Percentiles rank a stretch among this genome's conserved stretches.
These are phyloP conservation scores for Colletotrichum lentis DNA, from an alignment of 2,329 filamentous ascomycete species.

Conservation along the genomic window DNA sequence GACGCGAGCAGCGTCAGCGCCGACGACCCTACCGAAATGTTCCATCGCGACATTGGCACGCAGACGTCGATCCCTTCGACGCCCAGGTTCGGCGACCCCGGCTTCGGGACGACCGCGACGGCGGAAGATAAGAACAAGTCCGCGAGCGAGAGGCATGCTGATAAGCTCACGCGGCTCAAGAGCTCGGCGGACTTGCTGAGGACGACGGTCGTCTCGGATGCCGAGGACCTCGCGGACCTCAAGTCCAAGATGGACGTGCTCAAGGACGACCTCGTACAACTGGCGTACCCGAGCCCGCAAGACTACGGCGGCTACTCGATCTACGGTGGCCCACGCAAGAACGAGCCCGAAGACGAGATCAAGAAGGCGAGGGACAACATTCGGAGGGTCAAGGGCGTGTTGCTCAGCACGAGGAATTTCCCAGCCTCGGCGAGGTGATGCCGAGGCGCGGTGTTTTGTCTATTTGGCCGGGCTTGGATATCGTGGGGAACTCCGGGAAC, in stretches of 20 bases:
- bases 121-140: conserved; percentile 8
- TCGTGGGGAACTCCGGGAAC: neutral
- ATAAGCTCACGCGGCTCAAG: conserved; percentile 54
- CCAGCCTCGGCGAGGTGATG: conserved; percentile 55
- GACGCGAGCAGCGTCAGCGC: conserved; percentile 51
- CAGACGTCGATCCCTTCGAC: conserved; percentile 66
- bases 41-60: conserved; percentile 81
- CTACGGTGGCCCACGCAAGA: conserved; percentile 54
- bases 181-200: conserved; percentile 54
- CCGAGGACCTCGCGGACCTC: conserved; percentile 60
- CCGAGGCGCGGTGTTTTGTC: neutral
- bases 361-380: conserved; percentile 78
- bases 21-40: conserved; percentile 78
- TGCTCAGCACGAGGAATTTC: conserved; percentile 79
- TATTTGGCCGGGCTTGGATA: neutral
- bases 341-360: conserved; percentile 74
- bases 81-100: conserved; percentile 16
- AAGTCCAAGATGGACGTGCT: conserved; percentile 65
- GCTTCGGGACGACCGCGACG: conserved; percentile 7
- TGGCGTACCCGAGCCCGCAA: conserved; percentile 59
- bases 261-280: conserved; percentile 69
- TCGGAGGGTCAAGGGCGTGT: conserved; percentile 78
- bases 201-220: conserved; percentile 54
- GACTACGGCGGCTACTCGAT: conserved; percentile 53
- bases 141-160: conserved; percentile 49